Evolutionary conservation across 1,284 basidiomycete species (phyloP).

Genomic region (Cystobasidium slooffiae): DNA sequence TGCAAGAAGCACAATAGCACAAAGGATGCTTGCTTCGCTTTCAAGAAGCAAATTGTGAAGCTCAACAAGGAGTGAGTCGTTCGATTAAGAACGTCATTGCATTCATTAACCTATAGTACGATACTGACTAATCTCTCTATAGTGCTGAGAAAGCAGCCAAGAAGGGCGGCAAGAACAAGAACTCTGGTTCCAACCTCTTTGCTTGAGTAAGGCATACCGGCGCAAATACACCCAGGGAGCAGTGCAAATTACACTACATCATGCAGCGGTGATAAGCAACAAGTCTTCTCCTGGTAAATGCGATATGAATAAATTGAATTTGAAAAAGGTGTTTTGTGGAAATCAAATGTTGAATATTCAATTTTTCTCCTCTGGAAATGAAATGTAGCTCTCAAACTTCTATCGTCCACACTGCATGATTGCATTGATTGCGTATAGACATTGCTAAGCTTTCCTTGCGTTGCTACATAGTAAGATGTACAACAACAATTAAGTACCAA

Average conservation of each 20-base stretch:
- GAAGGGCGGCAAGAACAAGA: conserved; percentile 28
- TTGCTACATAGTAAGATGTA: too few species aligned
- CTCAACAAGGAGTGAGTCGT: conserved; percentile 33
- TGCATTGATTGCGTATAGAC: neutral
- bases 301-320: too few species aligned
- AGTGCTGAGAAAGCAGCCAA: conserved; percentile 33
- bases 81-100: neutral
- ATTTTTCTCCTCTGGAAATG: neutral
- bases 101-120: too few species aligned
- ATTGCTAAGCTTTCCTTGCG: too few species aligned
- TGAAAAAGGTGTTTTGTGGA: neutral
- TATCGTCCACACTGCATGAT: neutral
- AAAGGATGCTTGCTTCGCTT: conserved; percentile 43
- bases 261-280: too few species aligned
- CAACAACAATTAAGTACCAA: too few species aligned
- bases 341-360: neutral
- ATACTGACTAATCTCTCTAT: neutral
- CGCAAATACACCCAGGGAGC: too few species aligned
- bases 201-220: neutral
- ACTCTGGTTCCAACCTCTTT: conserved; percentile 30
- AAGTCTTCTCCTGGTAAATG: too few species aligned
- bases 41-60: conserved; percentile 45
- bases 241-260: too few species aligned
- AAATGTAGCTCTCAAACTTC: conserved; percentile 19
- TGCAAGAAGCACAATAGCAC: conserved; percentile 41